phyloP scores from a whole-genome alignment of 2,329 filamentous ascomycete genomes.

The Paecilomyces sp. region DNA sequence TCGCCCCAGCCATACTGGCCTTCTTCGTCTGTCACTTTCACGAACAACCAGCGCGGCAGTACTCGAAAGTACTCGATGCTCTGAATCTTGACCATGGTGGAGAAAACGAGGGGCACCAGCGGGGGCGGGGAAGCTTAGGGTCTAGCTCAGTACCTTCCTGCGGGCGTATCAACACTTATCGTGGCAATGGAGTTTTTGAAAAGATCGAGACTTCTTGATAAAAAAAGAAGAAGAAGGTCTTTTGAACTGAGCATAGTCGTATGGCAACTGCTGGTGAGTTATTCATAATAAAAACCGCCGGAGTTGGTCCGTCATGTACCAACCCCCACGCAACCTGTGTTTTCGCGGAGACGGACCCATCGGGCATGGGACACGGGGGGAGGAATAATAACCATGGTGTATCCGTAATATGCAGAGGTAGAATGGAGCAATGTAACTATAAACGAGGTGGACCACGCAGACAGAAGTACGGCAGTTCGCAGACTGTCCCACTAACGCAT shows the following conservation, averaged over 20 bases:
- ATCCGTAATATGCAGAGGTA: too few relatives aligned
- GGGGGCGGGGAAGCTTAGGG: neutral
- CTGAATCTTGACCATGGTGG: conserved; percentile 55
- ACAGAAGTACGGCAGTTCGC: neutral
- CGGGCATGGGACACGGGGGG: neutral
- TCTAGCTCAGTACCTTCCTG: neutral
- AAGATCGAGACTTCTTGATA: neutral
- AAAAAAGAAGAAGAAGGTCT: neutral
- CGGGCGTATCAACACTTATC: neutral
- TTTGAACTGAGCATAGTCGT: neutral
- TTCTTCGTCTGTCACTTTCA: conserved; percentile 64
- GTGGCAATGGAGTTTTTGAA: neutral
- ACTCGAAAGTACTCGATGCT: conserved; percentile 68
- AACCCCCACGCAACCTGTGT: neutral
- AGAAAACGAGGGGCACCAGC: neutral
- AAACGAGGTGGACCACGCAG: neutral
- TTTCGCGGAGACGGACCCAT: neutral
- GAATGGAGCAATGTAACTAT: neutral
- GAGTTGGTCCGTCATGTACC: conserved; percentile 8
- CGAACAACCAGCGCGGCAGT: conserved; percentile 68
- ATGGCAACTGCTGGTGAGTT: neutral
- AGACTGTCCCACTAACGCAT: neutral
- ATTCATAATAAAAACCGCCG: neutral
- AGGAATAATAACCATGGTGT: neutral
- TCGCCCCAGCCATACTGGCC: conserved; percentile 67